A percentile compares a stretch with the other conserved stretches of the same genome.
These are phyloP conservation scores for Helminthosporium solani DNA, from an alignment of 2,329 filamentous ascomycete species.

Conservation along the genomic window DNA sequence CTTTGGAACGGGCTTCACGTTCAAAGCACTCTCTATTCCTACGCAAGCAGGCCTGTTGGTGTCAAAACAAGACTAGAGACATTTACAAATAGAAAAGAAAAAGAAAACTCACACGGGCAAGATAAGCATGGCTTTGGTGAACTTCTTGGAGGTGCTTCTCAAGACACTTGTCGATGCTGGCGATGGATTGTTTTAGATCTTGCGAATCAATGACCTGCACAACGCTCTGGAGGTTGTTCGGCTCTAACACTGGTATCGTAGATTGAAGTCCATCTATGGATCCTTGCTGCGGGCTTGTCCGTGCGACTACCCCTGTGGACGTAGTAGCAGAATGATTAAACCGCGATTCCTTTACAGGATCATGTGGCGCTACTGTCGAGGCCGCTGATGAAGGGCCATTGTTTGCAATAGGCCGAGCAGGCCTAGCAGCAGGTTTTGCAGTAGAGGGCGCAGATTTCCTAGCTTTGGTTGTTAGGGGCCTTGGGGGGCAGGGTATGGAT, in stretches of 20 bases:
- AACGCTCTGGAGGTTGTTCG: background rate
- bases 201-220: constrained; percentile 2
- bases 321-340: background rate
- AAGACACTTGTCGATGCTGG: constrained; percentile 14
- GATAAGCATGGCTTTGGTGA: constrained; percentile 19
- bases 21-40: constrained; percentile 25
- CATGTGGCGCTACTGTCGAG: background rate
- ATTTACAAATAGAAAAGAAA: background rate
- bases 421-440: background rate
- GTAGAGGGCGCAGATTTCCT: too few species aligned
- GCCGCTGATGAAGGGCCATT: background rate
- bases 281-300: background rate
- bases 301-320: background rate
- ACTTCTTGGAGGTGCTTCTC: constrained; percentile 14
- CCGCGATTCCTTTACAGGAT: background rate
- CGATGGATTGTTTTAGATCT: constrained; percentile 9
- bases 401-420: background rate
- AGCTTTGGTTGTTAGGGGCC: too few species aligned
- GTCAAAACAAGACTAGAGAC: background rate
- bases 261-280: background rate
- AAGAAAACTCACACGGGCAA: constrained; percentile 10
- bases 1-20: constrained; percentile 15
- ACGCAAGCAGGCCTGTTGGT: constrained; percentile 9
- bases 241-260: background rate
- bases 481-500: too few species aligned